Base-by-base conservation (phyloP, 148 eudicot genomes). In the Rhododendron mucronatum region DNA sequence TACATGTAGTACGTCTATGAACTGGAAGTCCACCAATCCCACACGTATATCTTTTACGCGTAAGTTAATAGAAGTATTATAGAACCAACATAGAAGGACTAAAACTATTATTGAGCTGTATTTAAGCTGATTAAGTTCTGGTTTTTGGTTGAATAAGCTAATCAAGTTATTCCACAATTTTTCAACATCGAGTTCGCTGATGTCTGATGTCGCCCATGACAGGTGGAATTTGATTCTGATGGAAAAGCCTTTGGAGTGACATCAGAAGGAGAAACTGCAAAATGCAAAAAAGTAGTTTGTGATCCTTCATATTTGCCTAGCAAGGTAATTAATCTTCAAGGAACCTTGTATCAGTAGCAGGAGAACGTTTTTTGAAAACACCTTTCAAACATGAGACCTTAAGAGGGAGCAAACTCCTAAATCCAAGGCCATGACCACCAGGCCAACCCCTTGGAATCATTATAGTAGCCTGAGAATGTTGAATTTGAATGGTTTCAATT, bases 251-350 rank as follows among this genome's bases (percentile, higher is more conserved):
- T 84, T 86, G 99, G 99, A 59, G 99, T 97, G 80, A 91, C 95
- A 2, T 97, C 99, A 30, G 98, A 97, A 88, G 98, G 98, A 89
- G 99, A 97, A 89, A 97, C 98, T 26, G 99, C 99, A 28, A 95
- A 95, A 84, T 95, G 99, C 94, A 94, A 95, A 90, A 93, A 97
- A 91, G 94, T 97, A 26, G 98, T 97, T 20, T 97, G 98, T 89
- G 99, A 95, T 89, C 98, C 99, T 37, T 92, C 98, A 57, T 97
- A 97, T 90, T 67, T 93, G 89, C 95, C 99, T 78, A 93, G 95
- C 75, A 97, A 93, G 96, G 99, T 94, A 83, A 90, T 98, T 94
- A 82, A 88, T 83, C 67, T 79, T 71, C 69, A 15, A 53, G 18
- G 63, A 69, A 78, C 76, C 33, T 61, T 51, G 14, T 30, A 57